phyloP scores from a whole-genome alignment of 345 rosid genomes.

The Physaria fendleri region DNA sequence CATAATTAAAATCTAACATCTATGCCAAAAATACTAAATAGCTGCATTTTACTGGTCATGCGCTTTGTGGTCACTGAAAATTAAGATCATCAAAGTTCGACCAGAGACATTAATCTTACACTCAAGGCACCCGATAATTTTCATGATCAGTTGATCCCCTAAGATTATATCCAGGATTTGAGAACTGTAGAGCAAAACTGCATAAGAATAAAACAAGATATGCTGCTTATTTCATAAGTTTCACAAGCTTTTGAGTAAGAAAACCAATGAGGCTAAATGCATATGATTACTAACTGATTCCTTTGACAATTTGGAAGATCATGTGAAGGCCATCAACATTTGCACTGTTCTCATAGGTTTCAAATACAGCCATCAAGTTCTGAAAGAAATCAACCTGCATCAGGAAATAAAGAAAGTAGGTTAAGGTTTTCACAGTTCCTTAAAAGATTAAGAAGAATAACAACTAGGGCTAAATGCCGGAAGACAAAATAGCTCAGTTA shows the following conservation, averaged over 20 bases:
- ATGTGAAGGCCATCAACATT: slow-evolving; percentile 59
- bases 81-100: slow-evolving; percentile 1
- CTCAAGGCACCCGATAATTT: slow-evolving; percentile 84
- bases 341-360: slow-evolving; percentile 62
- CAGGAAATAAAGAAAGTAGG: slow-evolving; percentile 19
- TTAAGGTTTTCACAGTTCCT: slow-evolving; percentile 6
- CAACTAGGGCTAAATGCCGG: neutral
- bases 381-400: slow-evolving; percentile 72
- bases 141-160: slow-evolving; percentile 83
- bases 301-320: slow-evolving; percentile 77
- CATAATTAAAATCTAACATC: slow-evolving; percentile 1
- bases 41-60: neutral
- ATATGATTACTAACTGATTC: slow-evolving; percentile 57
- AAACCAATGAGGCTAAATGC: neutral
- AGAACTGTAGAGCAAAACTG: slow-evolving; percentile 80
- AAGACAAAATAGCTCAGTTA: neutral
- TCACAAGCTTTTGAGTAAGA: slow-evolving; percentile 14
- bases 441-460: neutral
- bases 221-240: neutral
- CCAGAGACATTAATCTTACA: slow-evolving; percentile 43
- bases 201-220: slow-evolving; percentile 24
- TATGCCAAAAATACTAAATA: slow-evolving; percentile 1
- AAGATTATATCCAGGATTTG: slow-evolving; percentile 74
- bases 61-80: neutral
- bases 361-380: slow-evolving; percentile 69